A percentile compares a stretch with the other conserved stretches of the same genome.
phyloP scores from a whole-genome alignment of 805 yeast species.

The Ogataea angusta region DNA sequence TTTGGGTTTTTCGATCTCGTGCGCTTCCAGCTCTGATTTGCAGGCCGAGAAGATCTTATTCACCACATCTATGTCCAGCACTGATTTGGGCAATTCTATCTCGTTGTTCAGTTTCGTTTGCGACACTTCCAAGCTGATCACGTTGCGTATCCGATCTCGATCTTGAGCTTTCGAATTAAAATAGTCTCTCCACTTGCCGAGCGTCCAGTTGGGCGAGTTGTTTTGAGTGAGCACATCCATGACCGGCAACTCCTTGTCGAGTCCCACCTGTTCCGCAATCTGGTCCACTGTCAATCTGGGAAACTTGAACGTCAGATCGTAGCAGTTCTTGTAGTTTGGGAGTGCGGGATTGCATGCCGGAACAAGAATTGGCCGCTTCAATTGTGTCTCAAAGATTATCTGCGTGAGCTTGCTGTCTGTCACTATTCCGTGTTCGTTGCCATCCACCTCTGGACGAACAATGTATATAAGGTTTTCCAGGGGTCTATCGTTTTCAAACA shows the following conservation, averaged over 20 bases:
- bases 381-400: slow-evolving; percentile 27
- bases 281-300: slow-evolving; percentile 59
- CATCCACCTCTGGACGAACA: slow-evolving; percentile 23
- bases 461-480: slow-evolving; percentile 27
- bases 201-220: slow-evolving; percentile 61
- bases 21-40: slow-evolving; percentile 13
- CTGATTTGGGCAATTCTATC: slow-evolving; percentile 64
- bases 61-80: slow-evolving; percentile 64
- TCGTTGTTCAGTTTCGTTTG: slow-evolving; percentile 44
- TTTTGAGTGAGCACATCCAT: slow-evolving; percentile 89
- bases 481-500: slow-evolving; percentile 29
- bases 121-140: slow-evolving; percentile 77
- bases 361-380: slow-evolving; percentile 32
- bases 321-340: slow-evolving; percentile 7
- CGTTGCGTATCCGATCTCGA: slow-evolving; percentile 71
- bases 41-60: slow-evolving; percentile 55
- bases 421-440: slow-evolving; percentile 18
- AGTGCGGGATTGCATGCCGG: slow-evolving; percentile 25
- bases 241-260: slow-evolving; percentile 64
- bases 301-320: slow-evolving; percentile 24
- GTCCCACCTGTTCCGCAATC: slow-evolving; percentile 60
- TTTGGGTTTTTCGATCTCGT: slow-evolving; percentile 41
- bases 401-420: slow-evolving; percentile 24
- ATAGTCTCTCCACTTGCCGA: slow-evolving; percentile 74
- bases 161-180: slow-evolving; percentile 42